phyloP scores from a whole-genome alignment of 176 grass and related monocot species.

The Triticum turgidum region DNA sequence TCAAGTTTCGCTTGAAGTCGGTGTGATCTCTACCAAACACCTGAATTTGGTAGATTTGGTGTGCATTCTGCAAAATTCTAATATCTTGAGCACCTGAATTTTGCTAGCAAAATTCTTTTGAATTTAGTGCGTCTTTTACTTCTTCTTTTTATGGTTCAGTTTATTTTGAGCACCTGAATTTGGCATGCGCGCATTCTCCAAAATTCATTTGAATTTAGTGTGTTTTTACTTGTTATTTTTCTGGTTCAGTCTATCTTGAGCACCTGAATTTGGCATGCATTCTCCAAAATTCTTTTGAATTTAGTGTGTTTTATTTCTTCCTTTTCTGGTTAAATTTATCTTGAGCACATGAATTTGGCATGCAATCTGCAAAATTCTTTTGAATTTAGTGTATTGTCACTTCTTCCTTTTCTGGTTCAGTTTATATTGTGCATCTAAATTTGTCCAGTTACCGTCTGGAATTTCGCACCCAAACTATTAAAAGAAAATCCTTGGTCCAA shows the following conservation, averaged over 20 bases:
- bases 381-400: not conserved
- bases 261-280: not conserved
- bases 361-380: not conserved
- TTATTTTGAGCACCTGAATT: too few relatives aligned
- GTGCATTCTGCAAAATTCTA: not conserved
- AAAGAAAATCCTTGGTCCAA: not conserved
- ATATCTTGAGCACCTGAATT: not conserved
- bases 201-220: not conserved
- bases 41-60: too few relatives aligned
- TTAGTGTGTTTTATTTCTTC: too few relatives aligned
- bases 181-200: not conserved
- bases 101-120: not conserved
- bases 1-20: not conserved
- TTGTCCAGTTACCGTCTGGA: not conserved
- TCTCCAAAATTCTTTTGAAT: not conserved
- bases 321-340: too few relatives aligned
- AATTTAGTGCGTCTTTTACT: not conserved
- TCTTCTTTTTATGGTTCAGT: too few relatives aligned
- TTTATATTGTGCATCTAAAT: not conserved
- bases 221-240: not conserved
- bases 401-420: too few relatives aligned
- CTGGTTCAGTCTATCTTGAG: not conserved
- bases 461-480: not conserved
- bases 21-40: not conserved
- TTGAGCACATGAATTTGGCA: not conserved